Percentiles rank a stretch among this genome's conserved stretches.
phyloP scores from a whole-genome alignment of 257 asterid genomes.

The Mentha longifolia region DNA sequence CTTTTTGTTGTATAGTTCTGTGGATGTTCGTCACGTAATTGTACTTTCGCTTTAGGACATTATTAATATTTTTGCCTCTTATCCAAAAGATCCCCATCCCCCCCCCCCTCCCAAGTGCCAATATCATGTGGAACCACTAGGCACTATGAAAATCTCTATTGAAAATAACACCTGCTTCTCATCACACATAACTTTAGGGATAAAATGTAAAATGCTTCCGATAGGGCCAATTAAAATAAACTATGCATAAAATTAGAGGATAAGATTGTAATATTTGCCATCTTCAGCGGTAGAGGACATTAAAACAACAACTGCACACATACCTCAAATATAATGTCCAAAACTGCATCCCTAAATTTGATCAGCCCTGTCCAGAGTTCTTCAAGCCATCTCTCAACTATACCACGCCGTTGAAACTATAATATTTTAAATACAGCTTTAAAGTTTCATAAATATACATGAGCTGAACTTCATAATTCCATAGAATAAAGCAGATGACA shows the following conservation, averaged over 20 bases:
- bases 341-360: constrained; percentile 72
- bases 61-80: too few relatives aligned
- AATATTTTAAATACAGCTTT: constrained; percentile 40
- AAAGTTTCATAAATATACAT: constrained; percentile 24
- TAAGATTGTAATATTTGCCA: constrained; percentile 10
- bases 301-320: constrained; percentile 31
- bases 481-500: constrained; percentile 19
- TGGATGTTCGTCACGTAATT: too few relatives aligned
- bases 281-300: constrained; percentile 21
- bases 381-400: constrained; percentile 93
- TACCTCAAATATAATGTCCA: constrained; percentile 77
- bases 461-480: constrained; percentile 22
- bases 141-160: too few relatives aligned
- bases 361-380: constrained; percentile 87
- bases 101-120: too few relatives aligned
- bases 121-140: too few relatives aligned
- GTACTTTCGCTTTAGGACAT: too few relatives aligned
- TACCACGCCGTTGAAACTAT: constrained; percentile 82
- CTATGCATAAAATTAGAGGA: neutral
- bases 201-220: neutral
- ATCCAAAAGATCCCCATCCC: too few relatives aligned
- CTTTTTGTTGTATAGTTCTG: too few relatives aligned
- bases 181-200: too few relatives aligned
- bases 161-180: too few relatives aligned
- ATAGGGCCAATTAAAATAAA: constrained; percentile 14